These are phyloP conservation scores for Wickerhamomyces strasburgensis DNA, from an alignment of 805 yeast genomes.

Conservation along the genomic window DNA sequence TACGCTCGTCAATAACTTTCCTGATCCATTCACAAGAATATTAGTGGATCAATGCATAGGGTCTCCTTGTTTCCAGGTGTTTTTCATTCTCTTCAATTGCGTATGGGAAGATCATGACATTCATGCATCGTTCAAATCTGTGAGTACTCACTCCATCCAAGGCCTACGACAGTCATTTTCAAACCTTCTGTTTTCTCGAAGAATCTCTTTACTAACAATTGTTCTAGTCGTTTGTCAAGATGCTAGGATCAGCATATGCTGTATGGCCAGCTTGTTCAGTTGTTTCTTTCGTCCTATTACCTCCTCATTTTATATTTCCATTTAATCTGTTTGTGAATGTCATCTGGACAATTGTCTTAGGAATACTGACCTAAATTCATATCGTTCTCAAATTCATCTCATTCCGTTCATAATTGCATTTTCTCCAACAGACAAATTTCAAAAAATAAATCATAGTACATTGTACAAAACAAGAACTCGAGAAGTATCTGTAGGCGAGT, in stretches of 20 bases:
- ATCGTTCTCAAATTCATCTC: background rate
- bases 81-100: constrained; percentile 43
- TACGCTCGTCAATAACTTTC: constrained; percentile 34
- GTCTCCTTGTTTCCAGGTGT: constrained; percentile 46
- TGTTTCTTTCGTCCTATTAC: constrained; percentile 44
- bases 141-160: too few species aligned
- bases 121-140: constrained; percentile 27
- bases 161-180: too few species aligned
- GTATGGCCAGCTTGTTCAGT: constrained; percentile 58
- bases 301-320: constrained; percentile 48
- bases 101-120: constrained; percentile 50
- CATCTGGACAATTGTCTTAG: constrained; percentile 50
- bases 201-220: constrained; percentile 3
- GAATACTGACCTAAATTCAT: constrained; percentile 25
- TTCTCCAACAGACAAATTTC: background rate
- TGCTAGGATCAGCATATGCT: constrained; percentile 48
- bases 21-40: constrained; percentile 35
- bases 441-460: background rate
- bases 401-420: background rate
- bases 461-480: too few species aligned
- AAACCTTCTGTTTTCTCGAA: too few species aligned
- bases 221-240: constrained; percentile 33
- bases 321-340: constrained; percentile 52
- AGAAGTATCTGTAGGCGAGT: too few species aligned
- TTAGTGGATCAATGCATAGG: constrained; percentile 52